Base-by-base conservation (phyloP, 805 yeast species). In the Yarrowia osloensis region DNA sequence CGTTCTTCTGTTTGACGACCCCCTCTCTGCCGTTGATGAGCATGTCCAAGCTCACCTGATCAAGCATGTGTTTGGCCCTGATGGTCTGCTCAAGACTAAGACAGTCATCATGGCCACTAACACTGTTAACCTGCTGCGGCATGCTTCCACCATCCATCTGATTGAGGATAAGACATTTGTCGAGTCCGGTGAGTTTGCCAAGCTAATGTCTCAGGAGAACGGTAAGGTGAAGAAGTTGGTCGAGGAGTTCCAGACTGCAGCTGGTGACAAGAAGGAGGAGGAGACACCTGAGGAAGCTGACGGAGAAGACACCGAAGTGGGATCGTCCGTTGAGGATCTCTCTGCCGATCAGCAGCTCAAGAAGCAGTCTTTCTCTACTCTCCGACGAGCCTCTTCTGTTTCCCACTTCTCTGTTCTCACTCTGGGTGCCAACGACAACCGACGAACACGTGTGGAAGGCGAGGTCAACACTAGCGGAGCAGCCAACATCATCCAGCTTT, bases 21-120 rank as follows among this genome's bases (percentile, higher is more conserved):
- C 90, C 11, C 79, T 91, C 68, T 86, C 91, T 80, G 97, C 97
- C 3, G 96, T 91, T 17, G 97, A 91, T 78, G 90, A 96, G 9
- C 85, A 89, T 72, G 96, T 91, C 33, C 95, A 96, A 21, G 85
- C 84, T 66, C 90, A 87, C 71, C 88, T 91, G 62, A 84, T 91
- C 83, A 84, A 85, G 37, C 79, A 85, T 47, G 91, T 96, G 76
- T 76, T 91, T 57, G 70, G 83, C 68, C 86, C 90, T 19, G 79
- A 82, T 35, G 92, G 90, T 0, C 68, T 85, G 35, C 74, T 91
- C 68, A 77, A 78, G 47, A 76, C 77, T 22, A 85, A 83, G 72
- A 91, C 97, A 0, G 81, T 94, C 71, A 73, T 91, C 9, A 79
- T 91, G 72, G 96, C 96, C 1, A 91, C 97, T 0, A 97, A 91